phyloP scores from a whole-genome alignment of 257 asterid species.

The Solanum bulbocastanum region DNA sequence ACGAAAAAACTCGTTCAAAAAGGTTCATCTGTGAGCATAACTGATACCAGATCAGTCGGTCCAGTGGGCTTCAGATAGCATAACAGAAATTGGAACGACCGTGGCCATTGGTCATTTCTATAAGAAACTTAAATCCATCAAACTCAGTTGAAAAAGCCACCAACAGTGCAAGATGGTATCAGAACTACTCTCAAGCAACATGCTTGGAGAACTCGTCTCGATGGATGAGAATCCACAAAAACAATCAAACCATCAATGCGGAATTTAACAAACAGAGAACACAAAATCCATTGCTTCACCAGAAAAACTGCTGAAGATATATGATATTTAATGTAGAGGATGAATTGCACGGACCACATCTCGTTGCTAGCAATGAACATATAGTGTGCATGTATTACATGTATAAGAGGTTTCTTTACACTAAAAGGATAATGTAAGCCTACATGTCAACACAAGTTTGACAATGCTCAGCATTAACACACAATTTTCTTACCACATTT shows the following conservation, averaged over 20 bases:
- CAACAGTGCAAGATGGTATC: background rate
- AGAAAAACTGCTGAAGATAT: background rate
- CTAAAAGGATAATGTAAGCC: background rate
- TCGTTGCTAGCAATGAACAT: background rate
- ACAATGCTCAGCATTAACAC: background rate
- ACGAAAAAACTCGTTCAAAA: constrained; percentile 41
- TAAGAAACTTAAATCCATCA: constrained; percentile 5
- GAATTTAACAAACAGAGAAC: background rate
- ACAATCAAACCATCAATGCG: background rate
- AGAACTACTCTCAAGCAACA: background rate
- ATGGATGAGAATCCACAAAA: background rate
- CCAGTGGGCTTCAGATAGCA: background rate
- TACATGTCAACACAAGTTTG: background rate
- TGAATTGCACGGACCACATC: background rate
- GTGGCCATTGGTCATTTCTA: constrained; percentile 14
- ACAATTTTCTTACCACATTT: background rate
- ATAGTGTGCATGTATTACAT: background rate
- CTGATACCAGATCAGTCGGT: background rate
- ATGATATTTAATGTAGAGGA: background rate
- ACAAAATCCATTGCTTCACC: background rate
- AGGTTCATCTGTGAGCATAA: constrained; percentile 18
- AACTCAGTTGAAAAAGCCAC: background rate
- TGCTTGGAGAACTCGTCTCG: background rate
- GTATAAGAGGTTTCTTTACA: background rate
- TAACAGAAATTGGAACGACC: background rate